Percentiles rank a stretch among this genome's conserved stretches.
These are phyloP conservation scores for Dionaea muscipula DNA, from an alignment of 179 eudicot genomes.

Conservation along the genomic window DNA sequence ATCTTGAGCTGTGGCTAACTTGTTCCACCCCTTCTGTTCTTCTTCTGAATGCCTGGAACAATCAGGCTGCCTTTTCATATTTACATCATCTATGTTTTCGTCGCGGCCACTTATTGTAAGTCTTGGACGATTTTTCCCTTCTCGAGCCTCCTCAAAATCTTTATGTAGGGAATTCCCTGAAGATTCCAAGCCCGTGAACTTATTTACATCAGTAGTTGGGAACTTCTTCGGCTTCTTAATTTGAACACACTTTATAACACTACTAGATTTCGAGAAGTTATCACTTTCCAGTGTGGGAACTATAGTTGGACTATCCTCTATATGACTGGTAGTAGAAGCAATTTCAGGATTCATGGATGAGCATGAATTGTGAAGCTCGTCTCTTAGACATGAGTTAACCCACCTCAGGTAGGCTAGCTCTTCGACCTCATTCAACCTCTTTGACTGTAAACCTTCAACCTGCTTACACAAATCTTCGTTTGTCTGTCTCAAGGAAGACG, in stretches of 20 bases:
- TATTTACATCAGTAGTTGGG: slow-evolving; percentile 49
- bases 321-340: slow-evolving; percentile 18
- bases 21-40: slow-evolving; percentile 22
- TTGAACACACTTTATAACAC: slow-evolving; percentile 28
- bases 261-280: slow-evolving; percentile 21
- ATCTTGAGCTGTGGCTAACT: slow-evolving; percentile 10
- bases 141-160: slow-evolving; percentile 17
- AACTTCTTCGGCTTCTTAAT: slow-evolving; percentile 48
- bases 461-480: slow-evolving; percentile 68
- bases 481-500: slow-evolving; percentile 43
- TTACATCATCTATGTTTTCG: slow-evolving; percentile 26
- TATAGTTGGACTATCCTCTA: slow-evolving; percentile 18
- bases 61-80: slow-evolving; percentile 56
- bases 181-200: slow-evolving; percentile 21
- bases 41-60: slow-evolving; percentile 46
- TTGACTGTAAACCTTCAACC: slow-evolving; percentile 74
- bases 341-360: slow-evolving; percentile 21
- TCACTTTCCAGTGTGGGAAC: slow-evolving; percentile 19
- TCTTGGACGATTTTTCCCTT: slow-evolving; percentile 27
- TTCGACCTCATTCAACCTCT: slow-evolving; percentile 71
- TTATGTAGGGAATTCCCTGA: slow-evolving; percentile 11
- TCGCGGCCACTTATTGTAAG: slow-evolving; percentile 58
- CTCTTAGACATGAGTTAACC: slow-evolving; percentile 62
- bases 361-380: slow-evolving; percentile 37
- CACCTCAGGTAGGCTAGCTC: slow-evolving; percentile 74